Base-by-base conservation (phyloP, 1,139 yeast species). In the Pichia sp. region DNA sequence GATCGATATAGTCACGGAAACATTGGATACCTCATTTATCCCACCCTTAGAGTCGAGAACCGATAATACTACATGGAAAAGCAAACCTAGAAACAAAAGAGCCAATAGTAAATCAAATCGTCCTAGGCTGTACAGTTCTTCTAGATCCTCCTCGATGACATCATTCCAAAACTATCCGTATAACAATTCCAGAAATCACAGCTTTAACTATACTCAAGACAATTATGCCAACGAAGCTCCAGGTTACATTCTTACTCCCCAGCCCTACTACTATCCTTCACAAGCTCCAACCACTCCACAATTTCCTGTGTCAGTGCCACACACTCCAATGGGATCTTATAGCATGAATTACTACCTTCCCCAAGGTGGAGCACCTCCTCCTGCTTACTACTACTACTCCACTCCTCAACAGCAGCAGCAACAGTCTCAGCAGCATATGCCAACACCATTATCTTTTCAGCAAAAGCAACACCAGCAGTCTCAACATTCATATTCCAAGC, bases 81-180 rank as follows among this genome's bases (percentile, higher is more conserved):
- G 15, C 5, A 42, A 23, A n/a, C 10, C 31, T 1, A 50, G 48
- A 19, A 23, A 19, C 32, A 43, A 29, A 16, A 48, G 34, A 16
- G 32, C 32, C 32, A 13, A 16, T 13, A 13, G 34, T 8, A 46
- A 31, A 13, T n/a, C 19, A 16, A 41, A 51, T 30, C 23, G 19
- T 19, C 15, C 31, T 8, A 47, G 26, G 31, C 19, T 30, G 13
- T 36, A 43, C 15, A 43, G 40, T 45, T 49, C 15, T 23, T 44
- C 55, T 26, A 52, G 50, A 52, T 44, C 54, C 4, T 43, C 54
- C 5, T 52, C 54, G 19, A 52, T 32, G 13, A 30, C 54, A 1
- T 52, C 54, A 19, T 52, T 52, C 16, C 38, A 48, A 10, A 41
- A 41, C n/a, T 46, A 46, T 32, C 30, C 42, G 2, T 7, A 36